Conservation (phyloP, 805 yeast genomes). For the Pichia scutulata region DNA sequence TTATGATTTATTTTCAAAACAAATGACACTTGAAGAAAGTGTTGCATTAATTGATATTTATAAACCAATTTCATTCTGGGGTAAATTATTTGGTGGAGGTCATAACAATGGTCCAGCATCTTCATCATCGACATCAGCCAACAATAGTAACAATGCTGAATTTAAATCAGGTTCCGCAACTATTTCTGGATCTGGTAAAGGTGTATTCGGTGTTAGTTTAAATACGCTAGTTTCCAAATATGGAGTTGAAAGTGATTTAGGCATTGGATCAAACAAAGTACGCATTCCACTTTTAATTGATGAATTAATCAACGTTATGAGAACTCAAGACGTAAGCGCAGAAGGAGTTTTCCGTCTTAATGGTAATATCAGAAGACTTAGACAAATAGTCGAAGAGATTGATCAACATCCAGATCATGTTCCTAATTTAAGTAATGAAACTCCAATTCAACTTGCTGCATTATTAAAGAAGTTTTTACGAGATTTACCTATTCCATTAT, state of each 20-base stretch:
- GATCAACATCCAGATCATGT: constrained; percentile 61
- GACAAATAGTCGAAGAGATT: constrained; percentile 63
- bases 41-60: constrained; percentile 35
- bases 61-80: constrained; percentile 45
- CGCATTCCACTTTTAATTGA: constrained; percentile 82
- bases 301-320: constrained; percentile 74
- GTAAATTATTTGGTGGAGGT: constrained; percentile 31
- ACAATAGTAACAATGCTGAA: constrained; percentile 6
- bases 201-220: constrained; percentile 75
- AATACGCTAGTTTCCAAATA: constrained; percentile 55
- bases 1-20: constrained; percentile 26
- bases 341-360: constrained; percentile 96
- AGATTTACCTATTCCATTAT: constrained; percentile 85
- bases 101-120: neutral
- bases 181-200: constrained; percentile 16
- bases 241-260: constrained; percentile 80
- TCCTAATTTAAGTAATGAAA: constrained; percentile 58
- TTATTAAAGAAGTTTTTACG: constrained; percentile 83
- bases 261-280: constrained; percentile 74
- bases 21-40: constrained; percentile 32
- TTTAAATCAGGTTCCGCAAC: constrained; percentile 16
- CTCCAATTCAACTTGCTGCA: constrained; percentile 90
- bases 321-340: constrained; percentile 87
- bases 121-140: neutral
- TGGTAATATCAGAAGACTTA: constrained; percentile 82